Conservation (phyloP, 176 grass and related monocot species). For the Dendrocalamus sinicus region DNA sequence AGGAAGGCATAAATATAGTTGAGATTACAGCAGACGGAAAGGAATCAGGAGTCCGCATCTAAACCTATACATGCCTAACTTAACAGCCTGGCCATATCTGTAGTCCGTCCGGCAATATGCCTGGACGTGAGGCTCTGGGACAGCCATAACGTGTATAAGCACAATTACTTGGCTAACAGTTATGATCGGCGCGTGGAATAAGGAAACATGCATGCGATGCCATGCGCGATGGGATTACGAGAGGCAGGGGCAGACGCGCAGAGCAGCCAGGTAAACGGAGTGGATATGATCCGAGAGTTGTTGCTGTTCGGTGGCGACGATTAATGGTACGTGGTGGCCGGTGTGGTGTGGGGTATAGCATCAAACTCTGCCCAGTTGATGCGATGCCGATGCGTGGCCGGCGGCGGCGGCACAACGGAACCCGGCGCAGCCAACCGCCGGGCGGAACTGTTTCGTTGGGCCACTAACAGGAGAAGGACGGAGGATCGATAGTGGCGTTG, state of each 20-base stretch:
- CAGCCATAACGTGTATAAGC: too few relatives aligned
- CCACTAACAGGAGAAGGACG: neutral
- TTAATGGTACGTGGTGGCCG: neutral
- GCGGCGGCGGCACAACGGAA: constrained; percentile 14
- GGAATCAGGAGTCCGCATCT: too few relatives aligned
- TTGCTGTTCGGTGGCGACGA: constrained; percentile 4
- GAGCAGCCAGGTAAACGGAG: neutral
- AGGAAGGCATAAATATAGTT: too few relatives aligned
- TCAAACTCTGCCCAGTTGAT: neutral
- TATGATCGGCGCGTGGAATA: constrained; percentile 42
- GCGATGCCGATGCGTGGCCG: neutral
- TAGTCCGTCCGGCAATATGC: too few relatives aligned
- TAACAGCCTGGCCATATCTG: too few relatives aligned
- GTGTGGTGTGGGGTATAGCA: neutral
- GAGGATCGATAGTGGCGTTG: neutral
- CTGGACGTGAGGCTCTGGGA: too few relatives aligned
- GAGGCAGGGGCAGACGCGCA: neutral
- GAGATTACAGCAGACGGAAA: too few relatives aligned
- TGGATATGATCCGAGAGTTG: neutral
- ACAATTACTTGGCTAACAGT: too few relatives aligned
- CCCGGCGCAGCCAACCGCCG: too few relatives aligned
- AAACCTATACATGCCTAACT: too few relatives aligned
- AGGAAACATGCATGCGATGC: constrained; percentile 24
- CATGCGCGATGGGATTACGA: neutral
- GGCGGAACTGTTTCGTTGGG: neutral